These are phyloP conservation scores for Kalanchoe fedtschenkoi DNA, from an alignment of 164 flowering plant genomes.

Conservation along the genomic window DNA sequence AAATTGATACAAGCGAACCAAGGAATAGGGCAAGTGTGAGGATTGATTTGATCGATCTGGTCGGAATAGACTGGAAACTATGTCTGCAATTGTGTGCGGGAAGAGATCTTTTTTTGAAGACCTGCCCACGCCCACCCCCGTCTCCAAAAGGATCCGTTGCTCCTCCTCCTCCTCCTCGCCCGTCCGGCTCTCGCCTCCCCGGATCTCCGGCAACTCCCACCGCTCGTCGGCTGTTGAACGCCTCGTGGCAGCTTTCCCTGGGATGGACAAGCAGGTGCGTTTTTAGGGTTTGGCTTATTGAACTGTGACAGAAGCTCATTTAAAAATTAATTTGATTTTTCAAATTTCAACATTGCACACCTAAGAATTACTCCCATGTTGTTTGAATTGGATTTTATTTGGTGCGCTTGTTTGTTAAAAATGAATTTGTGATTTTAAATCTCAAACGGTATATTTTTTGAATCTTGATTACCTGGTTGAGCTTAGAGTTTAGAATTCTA, in stretches of 20 bases:
- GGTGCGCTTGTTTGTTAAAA: background rate
- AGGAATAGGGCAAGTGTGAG: background rate
- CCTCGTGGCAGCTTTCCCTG: constrained; percentile 40
- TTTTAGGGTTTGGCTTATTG: background rate
- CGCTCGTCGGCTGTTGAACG: constrained; percentile 22
- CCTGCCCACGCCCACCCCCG: constrained; percentile 18
- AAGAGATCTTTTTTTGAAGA: constrained; percentile 61
- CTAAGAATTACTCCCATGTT: too few relatives aligned
- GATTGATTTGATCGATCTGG: background rate
- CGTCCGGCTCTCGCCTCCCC: constrained; percentile 8
- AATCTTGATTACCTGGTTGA: too few relatives aligned
- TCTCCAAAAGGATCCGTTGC: constrained; percentile 44
- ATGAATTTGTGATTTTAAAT: background rate
- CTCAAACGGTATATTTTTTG: too few relatives aligned
- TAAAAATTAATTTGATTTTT: background rate
- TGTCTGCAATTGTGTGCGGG: constrained; percentile 54
- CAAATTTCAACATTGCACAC: too few relatives aligned
- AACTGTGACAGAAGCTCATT: background rate
- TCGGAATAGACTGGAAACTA: constrained; percentile 7
- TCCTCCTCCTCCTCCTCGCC: constrained; percentile 22
- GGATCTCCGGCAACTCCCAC: constrained; percentile 5
- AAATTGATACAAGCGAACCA: too few relatives aligned
- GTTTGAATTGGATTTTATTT: background rate
- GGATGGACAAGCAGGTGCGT: constrained; percentile 54
- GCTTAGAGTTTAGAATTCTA: too few relatives aligned